These are phyloP conservation scores for Cladosporium sp. DNA, from an alignment of 2,329 filamentous ascomycete genomes.

Conservation along the genomic window DNA sequence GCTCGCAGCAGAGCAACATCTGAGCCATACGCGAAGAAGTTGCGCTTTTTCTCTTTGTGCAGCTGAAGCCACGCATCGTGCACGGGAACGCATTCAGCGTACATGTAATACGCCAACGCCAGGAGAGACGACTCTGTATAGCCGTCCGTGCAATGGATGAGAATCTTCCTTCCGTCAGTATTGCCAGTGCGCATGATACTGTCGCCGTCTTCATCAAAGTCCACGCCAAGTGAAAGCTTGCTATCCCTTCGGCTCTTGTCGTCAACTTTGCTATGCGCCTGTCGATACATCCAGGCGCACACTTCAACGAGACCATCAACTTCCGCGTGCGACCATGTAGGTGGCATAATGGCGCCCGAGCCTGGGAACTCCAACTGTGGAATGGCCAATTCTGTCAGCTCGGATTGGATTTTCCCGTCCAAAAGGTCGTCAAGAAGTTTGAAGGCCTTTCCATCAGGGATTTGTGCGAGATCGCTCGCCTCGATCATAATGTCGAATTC, in stretches of 20 bases:
- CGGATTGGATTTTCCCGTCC: slow-evolving; percentile 14
- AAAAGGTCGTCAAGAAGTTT: slow-evolving; percentile 57
- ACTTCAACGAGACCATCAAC: slow-evolving; percentile 79
- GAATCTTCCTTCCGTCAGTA: slow-evolving; percentile 55
- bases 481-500: slow-evolving; percentile 73
- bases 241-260: slow-evolving; percentile 36
- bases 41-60: slow-evolving; percentile 74
- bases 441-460: slow-evolving; percentile 65
- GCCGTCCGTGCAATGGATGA: slow-evolving; percentile 91
- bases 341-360: slow-evolving; percentile 84
- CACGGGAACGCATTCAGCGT: slow-evolving; percentile 73
- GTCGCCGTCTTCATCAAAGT: slow-evolving; percentile 50
- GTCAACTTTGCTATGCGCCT: slow-evolving; percentile 53
- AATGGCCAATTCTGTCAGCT: slow-evolving; percentile 42
- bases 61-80: slow-evolving; percentile 83
- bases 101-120: slow-evolving; percentile 88
- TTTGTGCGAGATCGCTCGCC: slow-evolving; percentile 75
- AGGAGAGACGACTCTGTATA: slow-evolving; percentile 93
- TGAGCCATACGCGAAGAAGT: slow-evolving; percentile 93
- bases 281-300: slow-evolving; percentile 82
- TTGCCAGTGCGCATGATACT: slow-evolving; percentile 46
- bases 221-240: slow-evolving; percentile 35
- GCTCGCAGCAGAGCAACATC: slow-evolving; percentile 78
- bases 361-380: slow-evolving; percentile 78
- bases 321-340: slow-evolving; percentile 77